Base-by-base conservation (phyloP, 768 basidiomycete species). In the Tylopilus felleus region DNA sequence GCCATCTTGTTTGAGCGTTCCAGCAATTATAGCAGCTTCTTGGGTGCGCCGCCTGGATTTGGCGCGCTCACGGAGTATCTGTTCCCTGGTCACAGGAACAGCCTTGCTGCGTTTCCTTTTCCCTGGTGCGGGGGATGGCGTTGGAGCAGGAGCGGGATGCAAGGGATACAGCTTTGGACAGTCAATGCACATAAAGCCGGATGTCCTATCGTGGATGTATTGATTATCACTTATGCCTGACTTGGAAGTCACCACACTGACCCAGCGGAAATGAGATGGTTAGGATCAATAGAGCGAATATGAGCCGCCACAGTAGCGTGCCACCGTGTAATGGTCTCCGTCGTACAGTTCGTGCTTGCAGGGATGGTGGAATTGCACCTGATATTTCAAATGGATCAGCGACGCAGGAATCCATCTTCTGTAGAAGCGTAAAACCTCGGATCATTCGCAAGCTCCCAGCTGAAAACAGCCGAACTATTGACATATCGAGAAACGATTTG, bases 371-470 rank as follows among this genome's bases (percentile, higher is more conserved):
- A 86, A 52, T 78, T 80, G 58, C 84, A 86, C 64, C 84, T 84
- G 51, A 31, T 4, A 40, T 46, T 44, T 51, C 21, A 14, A 17
- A 38, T 25, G 28, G 38, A 22, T 60, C 35, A 60, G 49, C 23
- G 38, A 41, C 8, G 23, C 42, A 29, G 4, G 10, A 39, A 5
- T 17, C n/a, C 4, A n/a, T 16, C 8, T 31, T 10, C 31, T 3
- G 13, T 8, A 40, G n/a, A 12, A 39, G 23, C 6, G 31, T 49
- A 57, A 48, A 50, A 84, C 81, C 82, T 79, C 9, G 84, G 75
- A 60, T 87, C 85, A 63, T 87, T 87, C 19, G 83, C 85, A 58
- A 85, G 58, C 63, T 87, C 85, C 80, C 81, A 83, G 49, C 36
- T 61, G 55, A 86, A 75, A 49, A 86, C 62, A n/a, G 75, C 68